Evolutionary conservation across 306 rosid genomes (phyloP).

Genomic region (Vigna hirtella): DNA sequence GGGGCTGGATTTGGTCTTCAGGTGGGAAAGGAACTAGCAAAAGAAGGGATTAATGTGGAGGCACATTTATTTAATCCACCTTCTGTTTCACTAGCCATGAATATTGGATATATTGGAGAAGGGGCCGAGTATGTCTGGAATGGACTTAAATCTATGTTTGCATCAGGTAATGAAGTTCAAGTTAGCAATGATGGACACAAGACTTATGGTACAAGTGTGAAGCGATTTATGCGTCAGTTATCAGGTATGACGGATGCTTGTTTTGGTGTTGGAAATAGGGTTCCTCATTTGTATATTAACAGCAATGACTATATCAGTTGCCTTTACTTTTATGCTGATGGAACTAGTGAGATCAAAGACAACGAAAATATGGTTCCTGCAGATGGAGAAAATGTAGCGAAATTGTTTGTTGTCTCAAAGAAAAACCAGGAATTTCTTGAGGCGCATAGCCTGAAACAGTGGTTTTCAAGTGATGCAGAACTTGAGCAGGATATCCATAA

Average conservation of each 20-base stretch:
- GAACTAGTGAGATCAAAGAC: conserved; percentile 28
- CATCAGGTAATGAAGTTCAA: conserved; percentile 49
- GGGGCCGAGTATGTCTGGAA: conserved; percentile 73
- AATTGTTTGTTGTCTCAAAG: conserved; percentile 35
- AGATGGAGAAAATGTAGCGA: conserved; percentile 22
- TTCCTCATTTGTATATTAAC: conserved; percentile 50
- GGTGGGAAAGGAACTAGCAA: conserved; percentile 82
- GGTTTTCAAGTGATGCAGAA: conserved; percentile 45
- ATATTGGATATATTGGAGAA: conserved; percentile 66
- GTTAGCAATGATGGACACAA: conserved; percentile 47
- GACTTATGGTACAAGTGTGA: conserved; percentile 39
- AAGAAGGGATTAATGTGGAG: conserved; percentile 76
- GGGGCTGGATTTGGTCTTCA: conserved; percentile 94
- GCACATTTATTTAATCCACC: conserved; percentile 94
- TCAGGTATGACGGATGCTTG: conserved; percentile 34
- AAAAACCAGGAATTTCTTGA: conserved; percentile 44
- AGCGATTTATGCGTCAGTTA: conserved; percentile 54
- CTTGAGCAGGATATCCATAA: conserved; percentile 20
- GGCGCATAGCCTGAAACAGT: conserved; percentile 50
- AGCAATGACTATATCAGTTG: conserved; percentile 43
- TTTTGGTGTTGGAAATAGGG: conserved; percentile 35
- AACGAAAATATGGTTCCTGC: conserved; percentile 28
- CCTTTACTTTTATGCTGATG: conserved; percentile 41
- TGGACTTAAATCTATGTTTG: conserved; percentile 67
- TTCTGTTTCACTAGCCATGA: conserved; percentile 80